Evolutionary conservation across 2,329 filamentous ascomycete species (phyloP), one percentile per base, ranked within the genome.

Genomic region (Neonectria ditissima): DNA sequence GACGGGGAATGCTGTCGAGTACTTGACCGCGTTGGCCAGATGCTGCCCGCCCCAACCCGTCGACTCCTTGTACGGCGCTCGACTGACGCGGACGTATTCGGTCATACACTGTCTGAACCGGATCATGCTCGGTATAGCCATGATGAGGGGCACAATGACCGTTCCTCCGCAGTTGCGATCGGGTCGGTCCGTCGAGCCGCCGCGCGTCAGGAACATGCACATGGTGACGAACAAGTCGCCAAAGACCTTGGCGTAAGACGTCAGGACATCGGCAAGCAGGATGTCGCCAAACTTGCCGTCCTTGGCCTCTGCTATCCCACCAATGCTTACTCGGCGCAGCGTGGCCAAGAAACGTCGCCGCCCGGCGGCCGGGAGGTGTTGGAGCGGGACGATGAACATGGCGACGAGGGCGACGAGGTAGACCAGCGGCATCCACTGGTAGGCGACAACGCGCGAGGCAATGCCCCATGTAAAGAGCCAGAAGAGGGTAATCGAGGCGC

Each of bases 231-330:
- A 97, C 13, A 97, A 81, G 78, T 99, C 96, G 24, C 91, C 95
- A 28, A 97, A 84, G 30, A 97, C 92, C 78, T 97, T 97, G 65
- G 95, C 91, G 78, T 98, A 99, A 74, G 92, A 97, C 44, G 96
- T 99, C 71, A 98, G 81, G 59, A 94, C 95, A 85, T 99, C 96
- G 34, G 96, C 94, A 18, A 99, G 87, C 62, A 99, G 81, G 55
- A 98, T 91, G 76, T 99, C 96, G 59, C 93, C 95, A 74, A 98
- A 98, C 76, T 97, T 97, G 58, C 95, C 94, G 78, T 97, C 92
- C 70, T 92, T 88, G 1, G 92, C 84, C 78, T 95, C 91, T 14
- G 96, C 95, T 24, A 99, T 85, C 0, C 95, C 94, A 24, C 96
- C 96, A 45, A 97, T 82, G 71, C 88, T 88, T 65, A 98, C 89